Conservation (phyloP, 225 moss, liverwort and hornwort genomes). For the Sphagnum contortum region DNA sequence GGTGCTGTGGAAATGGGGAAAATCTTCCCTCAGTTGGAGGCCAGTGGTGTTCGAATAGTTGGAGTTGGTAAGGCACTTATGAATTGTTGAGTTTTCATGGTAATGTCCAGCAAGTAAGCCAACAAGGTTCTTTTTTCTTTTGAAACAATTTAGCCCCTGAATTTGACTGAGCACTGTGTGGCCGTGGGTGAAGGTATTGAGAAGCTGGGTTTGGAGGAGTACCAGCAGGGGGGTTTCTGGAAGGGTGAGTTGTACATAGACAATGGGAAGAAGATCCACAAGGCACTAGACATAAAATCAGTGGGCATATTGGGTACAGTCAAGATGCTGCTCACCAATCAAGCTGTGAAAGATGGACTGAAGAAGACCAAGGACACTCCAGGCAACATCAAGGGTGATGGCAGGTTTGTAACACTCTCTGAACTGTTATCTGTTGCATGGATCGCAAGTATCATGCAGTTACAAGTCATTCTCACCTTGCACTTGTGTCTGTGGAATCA, state of each 20-base stretch:
- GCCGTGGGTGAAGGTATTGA: slow-evolving; percentile 51
- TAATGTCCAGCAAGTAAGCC: too few relatives aligned
- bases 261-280: slow-evolving; percentile 77
- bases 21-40: slow-evolving; percentile 65
- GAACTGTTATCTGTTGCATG: not conserved
- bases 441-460: not conserved
- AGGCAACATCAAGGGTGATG: slow-evolving; percentile 73
- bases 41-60: slow-evolving; percentile 55
- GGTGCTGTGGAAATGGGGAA: slow-evolving; percentile 64
- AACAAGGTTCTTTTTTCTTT: not conserved
- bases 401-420: slow-evolving; percentile 36
- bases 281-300: slow-evolving; percentile 59
- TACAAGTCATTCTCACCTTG: not conserved
- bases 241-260: slow-evolving; percentile 89
- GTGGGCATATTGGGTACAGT: slow-evolving; percentile 48
- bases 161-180: too few relatives aligned
- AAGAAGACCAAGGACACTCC: slow-evolving; percentile 62
- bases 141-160: too few relatives aligned
- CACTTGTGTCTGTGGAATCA: too few relatives aligned
- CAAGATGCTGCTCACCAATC: slow-evolving; percentile 51
- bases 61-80: slow-evolving; percentile 52
- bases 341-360: slow-evolving; percentile 35
- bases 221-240: slow-evolving; percentile 74
- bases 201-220: slow-evolving; percentile 75
- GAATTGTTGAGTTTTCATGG: not conserved